phyloP scores from a whole-genome alignment of 176 grass and related monocot species.

The Aegilops speltoides region DNA sequence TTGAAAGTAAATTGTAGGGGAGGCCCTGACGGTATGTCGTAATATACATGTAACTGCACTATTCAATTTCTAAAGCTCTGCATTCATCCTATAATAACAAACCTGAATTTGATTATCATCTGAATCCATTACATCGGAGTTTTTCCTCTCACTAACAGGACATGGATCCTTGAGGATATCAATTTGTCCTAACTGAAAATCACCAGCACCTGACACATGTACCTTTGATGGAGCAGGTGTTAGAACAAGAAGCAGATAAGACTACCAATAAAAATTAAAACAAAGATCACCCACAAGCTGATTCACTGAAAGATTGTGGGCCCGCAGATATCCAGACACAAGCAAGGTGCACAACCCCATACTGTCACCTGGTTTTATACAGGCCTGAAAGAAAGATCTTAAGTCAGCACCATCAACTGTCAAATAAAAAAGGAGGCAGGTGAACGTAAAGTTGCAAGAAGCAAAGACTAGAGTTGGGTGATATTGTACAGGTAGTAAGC shows the following conservation, averaged over 20 bases:
- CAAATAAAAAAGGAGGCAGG: not conserved
- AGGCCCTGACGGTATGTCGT: not conserved
- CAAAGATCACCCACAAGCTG: conserved; percentile 76
- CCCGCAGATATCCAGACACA: conserved; percentile 80
- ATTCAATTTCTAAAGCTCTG: conserved; percentile 19
- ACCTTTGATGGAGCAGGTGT: conserved; percentile 62
- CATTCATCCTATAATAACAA: conserved; percentile 31
- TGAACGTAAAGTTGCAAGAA: not conserved
- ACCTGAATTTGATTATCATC: conserved; percentile 73
- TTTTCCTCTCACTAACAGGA: conserved; percentile 66
- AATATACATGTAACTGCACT: not conserved
- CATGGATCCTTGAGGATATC: conserved; percentile 88
- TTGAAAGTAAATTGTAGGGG: not conserved
- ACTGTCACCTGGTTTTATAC: conserved; percentile 53
- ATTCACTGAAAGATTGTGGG: conserved; percentile 82
- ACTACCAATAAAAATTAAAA: conserved; percentile 11
- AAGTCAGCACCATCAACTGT: not conserved
- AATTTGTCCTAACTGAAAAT: conserved; percentile 80
- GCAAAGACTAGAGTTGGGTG: not conserved
- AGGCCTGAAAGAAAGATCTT: conserved; percentile 41
- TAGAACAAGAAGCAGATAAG: conserved; percentile 32
- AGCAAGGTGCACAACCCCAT: conserved; percentile 73
- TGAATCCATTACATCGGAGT: conserved; percentile 67
- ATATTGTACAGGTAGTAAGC: not conserved
- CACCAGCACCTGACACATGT: conserved; percentile 85